These are phyloP conservation scores for Xylaria cubensis DNA, from an alignment of 495 filamentous ascomycete species.

Conservation along the genomic window DNA sequence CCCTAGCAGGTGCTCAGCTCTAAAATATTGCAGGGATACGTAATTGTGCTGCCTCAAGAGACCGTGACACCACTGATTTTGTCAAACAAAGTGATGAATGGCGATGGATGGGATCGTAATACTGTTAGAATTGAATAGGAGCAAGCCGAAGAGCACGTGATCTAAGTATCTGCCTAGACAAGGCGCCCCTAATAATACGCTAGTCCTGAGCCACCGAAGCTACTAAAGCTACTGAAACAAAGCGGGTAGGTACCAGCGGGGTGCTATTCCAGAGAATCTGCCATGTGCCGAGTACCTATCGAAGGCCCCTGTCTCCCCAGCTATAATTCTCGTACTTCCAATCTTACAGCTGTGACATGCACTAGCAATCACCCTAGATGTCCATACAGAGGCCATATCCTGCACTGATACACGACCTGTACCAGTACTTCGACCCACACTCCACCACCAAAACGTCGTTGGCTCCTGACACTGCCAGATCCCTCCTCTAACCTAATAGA, in stretches of 20 bases:
- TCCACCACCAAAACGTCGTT: conserved; percentile 19
- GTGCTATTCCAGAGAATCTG: neutral
- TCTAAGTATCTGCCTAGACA: neutral
- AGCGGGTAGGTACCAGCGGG: neutral
- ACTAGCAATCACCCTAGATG: neutral
- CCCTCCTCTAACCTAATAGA: conserved; percentile 9
- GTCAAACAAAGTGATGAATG: neutral
- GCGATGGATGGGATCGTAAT: neutral
- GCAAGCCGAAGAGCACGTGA: neutral
- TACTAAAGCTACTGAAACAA: neutral
- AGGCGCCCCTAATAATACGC: neutral
- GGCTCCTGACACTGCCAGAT: conserved; percentile 24
- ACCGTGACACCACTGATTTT: neutral
- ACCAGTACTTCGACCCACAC: neutral
- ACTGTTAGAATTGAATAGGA: neutral
- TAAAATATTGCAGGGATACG: neutral
- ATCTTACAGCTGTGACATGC: neutral
- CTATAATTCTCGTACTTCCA: neutral
- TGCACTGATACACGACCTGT: conserved; percentile 1
- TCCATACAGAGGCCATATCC: neutral
- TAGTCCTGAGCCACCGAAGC: neutral
- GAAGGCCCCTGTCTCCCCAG: neutral
- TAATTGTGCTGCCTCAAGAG: neutral
- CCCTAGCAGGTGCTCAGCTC: neutral
- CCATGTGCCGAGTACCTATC: neutral